These are phyloP conservation scores for Cantharellus cinnabarinus DNA, from an alignment of 768 basidiomycete genomes.

Conservation along the genomic window DNA sequence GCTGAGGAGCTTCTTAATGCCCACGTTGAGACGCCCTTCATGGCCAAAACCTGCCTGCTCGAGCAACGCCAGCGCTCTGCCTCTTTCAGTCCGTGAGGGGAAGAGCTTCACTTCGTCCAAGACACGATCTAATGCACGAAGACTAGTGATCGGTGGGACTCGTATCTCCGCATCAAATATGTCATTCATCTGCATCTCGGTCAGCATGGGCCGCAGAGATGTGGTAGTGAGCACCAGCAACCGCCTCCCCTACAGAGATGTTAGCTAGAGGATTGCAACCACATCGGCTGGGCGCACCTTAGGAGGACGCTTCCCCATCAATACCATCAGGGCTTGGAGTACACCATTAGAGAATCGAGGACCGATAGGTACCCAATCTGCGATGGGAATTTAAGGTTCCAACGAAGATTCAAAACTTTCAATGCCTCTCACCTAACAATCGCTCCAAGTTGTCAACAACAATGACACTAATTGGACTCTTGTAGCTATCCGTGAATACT, in stretches of 20 bases:
- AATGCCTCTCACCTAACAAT: conserved; percentile 45
- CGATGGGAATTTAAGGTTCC: not conserved
- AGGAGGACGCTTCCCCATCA: conserved; percentile 76
- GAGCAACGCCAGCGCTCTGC: conserved; percentile 42
- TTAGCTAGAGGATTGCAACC: not conserved
- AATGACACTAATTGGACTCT: conserved; percentile 89
- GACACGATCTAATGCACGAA: conserved; percentile 53
- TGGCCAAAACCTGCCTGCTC: conserved; percentile 51
- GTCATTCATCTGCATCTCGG: conserved; percentile 75
- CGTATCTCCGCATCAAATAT: conserved; percentile 74
- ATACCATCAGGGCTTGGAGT: conserved; percentile 71
- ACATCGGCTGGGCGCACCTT: conserved; percentile 33
- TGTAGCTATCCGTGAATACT: conserved; percentile 87
- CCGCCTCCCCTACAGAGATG: conserved; percentile 49
- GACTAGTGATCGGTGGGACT: conserved; percentile 59
- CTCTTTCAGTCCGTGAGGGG: conserved; percentile 30
- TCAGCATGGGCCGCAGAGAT: conserved; percentile 66
- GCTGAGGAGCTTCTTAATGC: conserved; percentile 84
- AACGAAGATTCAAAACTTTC: not conserved
- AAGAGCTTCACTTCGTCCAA: conserved; percentile 68
- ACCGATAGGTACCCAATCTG: conserved; percentile 94
- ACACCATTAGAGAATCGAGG: conserved; percentile 92
- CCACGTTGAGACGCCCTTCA: conserved; percentile 44
- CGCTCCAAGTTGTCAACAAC: conserved; percentile 92
- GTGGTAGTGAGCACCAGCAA: conserved; percentile 84